Conservation (phyloP, 2,329 filamentous ascomycete genomes). For the Alternaria rosae region DNA sequence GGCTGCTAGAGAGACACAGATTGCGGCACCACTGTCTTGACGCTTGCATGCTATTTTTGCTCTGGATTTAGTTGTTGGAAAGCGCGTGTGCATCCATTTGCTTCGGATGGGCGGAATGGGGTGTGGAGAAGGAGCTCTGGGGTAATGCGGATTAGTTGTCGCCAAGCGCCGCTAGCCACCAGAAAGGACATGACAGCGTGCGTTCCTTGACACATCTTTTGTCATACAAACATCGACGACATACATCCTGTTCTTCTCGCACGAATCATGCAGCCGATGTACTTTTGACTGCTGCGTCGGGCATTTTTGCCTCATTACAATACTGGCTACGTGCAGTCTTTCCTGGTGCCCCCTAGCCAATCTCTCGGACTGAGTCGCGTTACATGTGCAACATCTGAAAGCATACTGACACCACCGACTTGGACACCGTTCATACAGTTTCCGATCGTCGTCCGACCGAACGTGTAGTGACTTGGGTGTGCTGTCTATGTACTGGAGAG, state of each 20-base stretch:
- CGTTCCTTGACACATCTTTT: background rate
- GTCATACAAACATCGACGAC: rapidly evolving
- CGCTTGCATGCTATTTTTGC: background rate
- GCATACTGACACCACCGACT: background rate
- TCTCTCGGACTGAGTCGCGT: background rate
- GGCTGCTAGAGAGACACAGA: too few relatives aligned
- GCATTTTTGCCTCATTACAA: too few relatives aligned
- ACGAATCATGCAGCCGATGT: too few relatives aligned
- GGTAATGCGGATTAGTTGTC: constrained; percentile 13
- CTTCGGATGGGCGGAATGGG: background rate
- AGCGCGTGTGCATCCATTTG: background rate
- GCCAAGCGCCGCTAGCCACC: constrained; percentile 9
- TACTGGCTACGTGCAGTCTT: too few relatives aligned
- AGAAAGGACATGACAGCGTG: background rate
- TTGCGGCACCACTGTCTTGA: too few relatives aligned
- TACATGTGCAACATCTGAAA: background rate
- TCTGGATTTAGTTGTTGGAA: background rate
- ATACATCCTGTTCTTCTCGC: background rate
- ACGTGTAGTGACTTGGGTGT: background rate
- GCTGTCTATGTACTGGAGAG: too few relatives aligned
- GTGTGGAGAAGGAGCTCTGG: constrained; percentile 16
- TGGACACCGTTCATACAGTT: background rate
- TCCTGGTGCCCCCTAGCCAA: too few relatives aligned
- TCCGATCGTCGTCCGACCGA: background rate
- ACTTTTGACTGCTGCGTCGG: too few relatives aligned